A percentile compares a stretch with the other conserved stretches of the same genome.
Conservation (phyloP, 129 eudicot species). For the Heracleum sosnowskyi region DNA sequence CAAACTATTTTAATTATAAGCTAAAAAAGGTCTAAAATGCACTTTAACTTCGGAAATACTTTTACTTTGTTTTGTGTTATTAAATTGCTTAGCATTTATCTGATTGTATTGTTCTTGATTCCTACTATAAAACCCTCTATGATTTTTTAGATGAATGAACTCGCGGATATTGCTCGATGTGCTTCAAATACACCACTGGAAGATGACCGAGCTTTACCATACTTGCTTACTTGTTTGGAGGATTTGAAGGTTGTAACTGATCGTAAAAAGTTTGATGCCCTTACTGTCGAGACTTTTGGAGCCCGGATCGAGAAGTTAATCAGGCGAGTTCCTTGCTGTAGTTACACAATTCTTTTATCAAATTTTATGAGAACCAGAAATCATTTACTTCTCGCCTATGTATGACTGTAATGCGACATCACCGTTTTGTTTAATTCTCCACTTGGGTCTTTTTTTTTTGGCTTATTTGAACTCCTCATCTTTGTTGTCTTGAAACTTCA, state of each 20-base stretch:
- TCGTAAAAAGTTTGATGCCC: constrained; percentile 67
- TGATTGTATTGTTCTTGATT: background rate
- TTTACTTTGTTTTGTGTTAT: background rate
- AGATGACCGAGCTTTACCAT: constrained; percentile 72
- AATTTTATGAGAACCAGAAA: background rate
- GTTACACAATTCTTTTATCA: background rate
- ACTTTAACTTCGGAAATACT: background rate
- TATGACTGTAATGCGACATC: background rate
- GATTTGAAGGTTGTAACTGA: constrained; percentile 71
- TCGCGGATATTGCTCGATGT: constrained; percentile 91
- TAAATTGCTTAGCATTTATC: background rate
- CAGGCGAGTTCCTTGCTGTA: constrained; percentile 33
- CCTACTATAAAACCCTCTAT: background rate
- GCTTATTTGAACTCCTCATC: background rate
- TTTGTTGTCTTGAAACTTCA: background rate
- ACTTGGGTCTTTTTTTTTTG: background rate
- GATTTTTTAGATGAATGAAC: constrained; percentile 65
- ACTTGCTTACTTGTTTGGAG: constrained; percentile 83
- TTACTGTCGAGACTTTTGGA: constrained; percentile 87
- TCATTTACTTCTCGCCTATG: too few relatives aligned
- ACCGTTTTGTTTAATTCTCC: background rate
- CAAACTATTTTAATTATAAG: too few relatives aligned
- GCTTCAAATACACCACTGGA: constrained; percentile 72
- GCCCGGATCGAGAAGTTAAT: constrained; percentile 94
- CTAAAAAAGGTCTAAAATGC: background rate